A percentile compares a stretch with the other conserved stretches of the same genome.
Conservation (phyloP, 257 asterid genomes). For the Plectranthus barbatus region DNA sequence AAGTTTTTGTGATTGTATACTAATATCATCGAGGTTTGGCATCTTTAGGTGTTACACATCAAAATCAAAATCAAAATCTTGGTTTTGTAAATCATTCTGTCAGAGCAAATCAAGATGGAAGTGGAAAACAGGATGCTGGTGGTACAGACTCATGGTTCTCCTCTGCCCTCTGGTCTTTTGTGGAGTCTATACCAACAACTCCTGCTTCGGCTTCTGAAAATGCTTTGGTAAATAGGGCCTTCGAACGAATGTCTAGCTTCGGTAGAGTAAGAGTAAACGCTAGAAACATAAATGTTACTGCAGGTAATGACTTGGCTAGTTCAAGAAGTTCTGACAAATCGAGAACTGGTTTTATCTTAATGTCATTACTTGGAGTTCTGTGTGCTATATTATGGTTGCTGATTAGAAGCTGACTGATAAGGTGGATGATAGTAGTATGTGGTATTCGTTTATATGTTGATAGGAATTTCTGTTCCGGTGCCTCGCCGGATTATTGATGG, state of each 20-base stretch:
- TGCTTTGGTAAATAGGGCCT: constrained; percentile 69
- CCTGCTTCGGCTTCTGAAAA: constrained; percentile 96
- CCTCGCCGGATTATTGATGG: constrained; percentile 10
- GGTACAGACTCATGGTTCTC: constrained; percentile 77
- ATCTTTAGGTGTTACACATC: constrained; percentile 64
- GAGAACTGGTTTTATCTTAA: constrained; percentile 37
- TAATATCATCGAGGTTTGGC: constrained; percentile 44
- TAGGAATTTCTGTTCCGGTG: constrained; percentile 14
- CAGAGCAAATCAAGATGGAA: constrained; percentile 44
- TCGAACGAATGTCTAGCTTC: constrained; percentile 90
- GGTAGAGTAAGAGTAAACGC: constrained; percentile 54
- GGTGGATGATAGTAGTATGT: neutral
- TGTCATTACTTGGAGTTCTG: constrained; percentile 60
- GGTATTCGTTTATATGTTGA: constrained; percentile 24
- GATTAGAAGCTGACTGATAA: constrained; percentile 30
- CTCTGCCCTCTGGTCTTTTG: constrained; percentile 73
- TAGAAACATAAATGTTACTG: constrained; percentile 39
- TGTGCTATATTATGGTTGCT: constrained; percentile 82
- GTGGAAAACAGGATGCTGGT: constrained; percentile 42
- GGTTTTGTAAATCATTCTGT: constrained; percentile 33
- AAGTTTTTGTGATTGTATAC: constrained; percentile 26
- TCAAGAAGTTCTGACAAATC: constrained; percentile 43
- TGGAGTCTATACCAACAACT: constrained; percentile 94
- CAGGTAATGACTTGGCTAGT: constrained; percentile 42
- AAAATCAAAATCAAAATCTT: constrained; percentile 24